phyloP scores from a whole-genome alignment of 139 green algal genomes.

The Chlorella sp. region DNA sequence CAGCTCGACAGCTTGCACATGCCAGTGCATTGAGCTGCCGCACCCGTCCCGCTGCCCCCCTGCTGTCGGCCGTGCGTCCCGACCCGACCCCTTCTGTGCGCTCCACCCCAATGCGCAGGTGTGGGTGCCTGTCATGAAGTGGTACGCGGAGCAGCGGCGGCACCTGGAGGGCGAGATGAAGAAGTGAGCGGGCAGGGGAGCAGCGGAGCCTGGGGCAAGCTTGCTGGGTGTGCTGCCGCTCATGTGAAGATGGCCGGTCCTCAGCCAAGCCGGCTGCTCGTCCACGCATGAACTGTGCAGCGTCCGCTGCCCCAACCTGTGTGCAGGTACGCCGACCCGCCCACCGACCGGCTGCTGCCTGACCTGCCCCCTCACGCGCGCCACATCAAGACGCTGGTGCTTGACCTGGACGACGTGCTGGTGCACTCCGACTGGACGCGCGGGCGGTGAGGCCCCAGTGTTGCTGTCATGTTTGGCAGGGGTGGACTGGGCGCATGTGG shows the following conservation, averaged over 20 bases:
- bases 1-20: too few species aligned
- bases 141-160: slow-evolving; percentile 61
- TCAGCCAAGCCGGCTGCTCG: too few species aligned
- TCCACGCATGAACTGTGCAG: too few species aligned
- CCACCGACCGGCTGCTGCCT: slow-evolving; percentile 90
- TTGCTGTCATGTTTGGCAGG: background rate
- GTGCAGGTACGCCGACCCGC: slow-evolving; percentile 77
- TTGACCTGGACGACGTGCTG: slow-evolving; percentile 95
- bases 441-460: slow-evolving; percentile 44
- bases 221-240: too few species aligned
- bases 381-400: slow-evolving; percentile 93
- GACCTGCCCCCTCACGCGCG: slow-evolving; percentile 77
- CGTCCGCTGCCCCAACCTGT: too few species aligned
- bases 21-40: too few species aligned
- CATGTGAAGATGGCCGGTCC: too few species aligned
- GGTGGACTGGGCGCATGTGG: too few species aligned
- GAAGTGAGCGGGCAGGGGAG: slow-evolving; percentile 37
- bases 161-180: slow-evolving; percentile 66
- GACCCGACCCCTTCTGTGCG: background rate
- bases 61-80: too few species aligned
- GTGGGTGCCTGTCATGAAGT: slow-evolving; percentile 63
- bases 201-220: too few species aligned
- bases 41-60: too few species aligned
- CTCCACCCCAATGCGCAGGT: slow-evolving; percentile 22
- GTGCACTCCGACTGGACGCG: slow-evolving; percentile 94